Evolutionary conservation across 2,329 filamentous ascomycete genomes (phyloP).

Genomic region (Shiraia bambusicola): DNA sequence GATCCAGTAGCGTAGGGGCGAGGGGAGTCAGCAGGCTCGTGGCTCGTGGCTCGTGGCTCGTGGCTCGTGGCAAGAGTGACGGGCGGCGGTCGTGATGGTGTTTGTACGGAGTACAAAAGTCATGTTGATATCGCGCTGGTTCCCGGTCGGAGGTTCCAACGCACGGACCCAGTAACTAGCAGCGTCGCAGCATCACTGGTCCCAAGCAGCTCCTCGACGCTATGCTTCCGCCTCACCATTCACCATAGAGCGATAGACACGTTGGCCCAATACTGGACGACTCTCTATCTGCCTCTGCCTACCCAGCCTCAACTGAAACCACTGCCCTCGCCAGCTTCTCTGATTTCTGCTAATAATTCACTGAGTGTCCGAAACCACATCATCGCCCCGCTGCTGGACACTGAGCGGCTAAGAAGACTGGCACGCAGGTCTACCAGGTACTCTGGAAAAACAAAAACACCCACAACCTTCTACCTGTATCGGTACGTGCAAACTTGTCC

Average conservation of each 20-base stretch:
- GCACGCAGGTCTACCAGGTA: conserved; percentile 16
- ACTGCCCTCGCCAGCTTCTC: not conserved
- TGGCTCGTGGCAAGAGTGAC: conserved; percentile 17
- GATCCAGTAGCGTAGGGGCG: not conserved
- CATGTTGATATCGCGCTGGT: conserved; percentile 33
- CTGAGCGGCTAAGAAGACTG: conserved; percentile 5
- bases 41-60: no score
- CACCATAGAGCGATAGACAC: conserved; percentile 38
- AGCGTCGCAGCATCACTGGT: conserved; percentile 29
- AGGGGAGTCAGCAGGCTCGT: conserved; percentile 1
- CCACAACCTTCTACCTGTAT: not conserved
- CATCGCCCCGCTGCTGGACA: conserved; percentile 11
- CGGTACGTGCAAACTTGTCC: conserved; percentile 1
- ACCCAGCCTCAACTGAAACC: not conserved
- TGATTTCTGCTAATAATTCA: not conserved
- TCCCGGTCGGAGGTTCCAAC: conserved; percentile 13
- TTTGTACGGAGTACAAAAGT: no score
- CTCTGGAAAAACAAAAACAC: conserved; percentile 3
- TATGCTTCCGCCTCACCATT: conserved; percentile 24
- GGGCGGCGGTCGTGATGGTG: conserved; percentile 24
- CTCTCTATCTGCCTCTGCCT: conserved; percentile 4
- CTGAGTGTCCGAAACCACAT: not conserved
- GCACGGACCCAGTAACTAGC: not conserved
- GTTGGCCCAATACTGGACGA: conserved; percentile 24
- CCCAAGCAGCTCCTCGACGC: conserved; percentile 14